Base-by-base conservation (phyloP, 768 basidiomycete species). In the Krasilnikovozyma curviuscula region DNA sequence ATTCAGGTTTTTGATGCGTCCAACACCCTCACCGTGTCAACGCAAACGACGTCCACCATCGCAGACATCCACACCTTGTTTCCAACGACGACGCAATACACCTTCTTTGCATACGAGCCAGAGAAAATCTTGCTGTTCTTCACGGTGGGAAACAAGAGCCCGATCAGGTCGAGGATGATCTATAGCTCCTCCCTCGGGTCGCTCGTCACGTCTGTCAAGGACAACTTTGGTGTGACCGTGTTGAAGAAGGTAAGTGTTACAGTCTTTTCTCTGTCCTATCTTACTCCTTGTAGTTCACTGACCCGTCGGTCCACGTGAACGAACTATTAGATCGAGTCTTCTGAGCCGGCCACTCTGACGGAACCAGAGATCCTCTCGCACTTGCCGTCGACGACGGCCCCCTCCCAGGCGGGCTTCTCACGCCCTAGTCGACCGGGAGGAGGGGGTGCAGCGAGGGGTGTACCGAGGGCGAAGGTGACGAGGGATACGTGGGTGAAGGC, bases 151-250 rank as follows among this genome's bases (percentile, higher is more conserved):
- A 28, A 37, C 10, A 51, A 51, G 37, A 30, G 27, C 8, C 50
- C 50, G 28, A 51, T 51, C 29, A n/a, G 40, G 21, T 40, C 30
- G 44, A 28, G 50, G 31, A 51, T 51, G 50, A 33, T 51, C 9
- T 51, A 51, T 38, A 39, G 35, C 18, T 44, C 42, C 3, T 38
- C 35, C 37, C 44, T 51, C 24, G 44, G 33, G 8, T 45, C 44
- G 39, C 21, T 51, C 23, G 25, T 51, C 24, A 8, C 35, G 13
- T 37, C 23, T 2, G 44, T 51, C 3, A 44, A 37, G 19, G 44
- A 40, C 31, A 39, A n/a, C 18, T 37, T 38, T 1, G 50, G 50
- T 5, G 24, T 51, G 18, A 31, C 40, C 2, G 39, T 51, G n/a
- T 37, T 13, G 6, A 51, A 51, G 38, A 51, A 46, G 44, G 50